Evolutionary conservation across 2,329 filamentous ascomycete genomes (phyloP).

Genomic region (Hypoxylon sp.): DNA sequence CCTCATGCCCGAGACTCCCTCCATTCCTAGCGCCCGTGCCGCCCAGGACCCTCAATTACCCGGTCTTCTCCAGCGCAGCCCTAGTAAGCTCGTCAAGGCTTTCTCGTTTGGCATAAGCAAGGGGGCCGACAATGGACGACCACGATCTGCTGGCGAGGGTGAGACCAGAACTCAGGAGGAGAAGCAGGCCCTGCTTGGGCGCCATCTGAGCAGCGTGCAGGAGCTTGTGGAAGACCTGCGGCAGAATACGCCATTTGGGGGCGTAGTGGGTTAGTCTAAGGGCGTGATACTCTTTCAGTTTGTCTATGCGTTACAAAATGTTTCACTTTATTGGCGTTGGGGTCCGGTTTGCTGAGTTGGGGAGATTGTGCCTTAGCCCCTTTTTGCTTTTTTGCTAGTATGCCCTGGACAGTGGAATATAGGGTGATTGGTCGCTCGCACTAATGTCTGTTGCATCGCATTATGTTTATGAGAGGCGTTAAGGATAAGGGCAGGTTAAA

Average conservation of each 20-base stretch:
- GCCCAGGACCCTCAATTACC: constrained; percentile 59
- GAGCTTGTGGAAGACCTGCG: constrained; percentile 87
- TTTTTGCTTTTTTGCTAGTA: not conserved
- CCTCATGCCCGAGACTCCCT: constrained; percentile 89
- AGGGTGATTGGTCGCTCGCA: constrained; percentile 1
- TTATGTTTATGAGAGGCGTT: constrained; percentile 36
- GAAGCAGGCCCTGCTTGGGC: constrained; percentile 83
- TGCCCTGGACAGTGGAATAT: not conserved
- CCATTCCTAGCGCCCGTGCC: constrained; percentile 66
- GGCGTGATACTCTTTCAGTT: not conserved
- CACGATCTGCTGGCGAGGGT: constrained; percentile 50
- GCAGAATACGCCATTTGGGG: constrained; percentile 77
- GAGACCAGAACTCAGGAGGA: constrained; percentile 79
- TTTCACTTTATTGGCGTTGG: constrained; percentile 16
- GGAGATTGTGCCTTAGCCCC: not conserved
- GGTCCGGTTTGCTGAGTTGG: constrained; percentile 16
- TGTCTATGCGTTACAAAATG: constrained; percentile 17
- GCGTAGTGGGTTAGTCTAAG: constrained; percentile 63
- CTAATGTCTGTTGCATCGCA: constrained; percentile 26
- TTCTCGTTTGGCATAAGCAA: constrained; percentile 58
- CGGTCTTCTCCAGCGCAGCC: constrained; percentile 74
- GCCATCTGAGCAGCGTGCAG: constrained; percentile 85
- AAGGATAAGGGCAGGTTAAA: constrained; percentile 10
- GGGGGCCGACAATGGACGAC: constrained; percentile 55
- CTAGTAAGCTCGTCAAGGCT: constrained; percentile 75